phyloP scores from a whole-genome alignment of 2,329 filamentous ascomycete genomes.

The Colletotrichum orchidophilum region DNA sequence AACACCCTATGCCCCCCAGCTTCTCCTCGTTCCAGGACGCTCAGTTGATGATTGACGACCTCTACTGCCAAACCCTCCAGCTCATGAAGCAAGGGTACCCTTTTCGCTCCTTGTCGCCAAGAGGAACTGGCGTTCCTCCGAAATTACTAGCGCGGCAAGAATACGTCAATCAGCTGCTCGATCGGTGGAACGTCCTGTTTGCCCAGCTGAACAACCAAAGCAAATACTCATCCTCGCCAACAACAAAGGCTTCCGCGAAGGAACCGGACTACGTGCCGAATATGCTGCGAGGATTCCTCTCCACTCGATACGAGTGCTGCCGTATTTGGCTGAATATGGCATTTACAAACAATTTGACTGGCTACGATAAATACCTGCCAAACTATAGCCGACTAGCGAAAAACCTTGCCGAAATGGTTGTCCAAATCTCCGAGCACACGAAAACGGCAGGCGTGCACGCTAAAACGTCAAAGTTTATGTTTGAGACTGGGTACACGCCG shows the following conservation, averaged over 20 bases:
- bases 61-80: slow-evolving; percentile 40
- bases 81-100: slow-evolving; percentile 42
- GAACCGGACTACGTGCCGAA: slow-evolving; percentile 30
- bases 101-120: slow-evolving; percentile 38
- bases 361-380: slow-evolving; percentile 9
- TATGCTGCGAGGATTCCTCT: slow-evolving; percentile 9
- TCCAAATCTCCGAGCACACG: neutral
- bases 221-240: slow-evolving; percentile 41
- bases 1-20: slow-evolving; percentile 16
- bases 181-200: slow-evolving; percentile 20
- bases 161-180: slow-evolving; percentile 12
- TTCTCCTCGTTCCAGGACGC: slow-evolving; percentile 39
- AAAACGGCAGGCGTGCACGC: neutral
- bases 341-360: slow-evolving; percentile 42
- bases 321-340: slow-evolving; percentile 39
- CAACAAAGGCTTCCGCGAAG: slow-evolving; percentile 36
- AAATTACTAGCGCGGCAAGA: neutral
- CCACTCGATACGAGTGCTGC: slow-evolving; percentile 28
- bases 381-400: slow-evolving; percentile 15
- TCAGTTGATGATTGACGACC: slow-evolving; percentile 43
- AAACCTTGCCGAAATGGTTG: neutral
- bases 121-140: neutral
- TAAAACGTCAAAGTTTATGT: slow-evolving; percentile 15
- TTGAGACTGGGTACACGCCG: slow-evolving; percentile 25
- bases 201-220: slow-evolving; percentile 44